Conservation (phyloP, 1,139 yeast genomes). For the Hansenula lynferdii region DNA sequence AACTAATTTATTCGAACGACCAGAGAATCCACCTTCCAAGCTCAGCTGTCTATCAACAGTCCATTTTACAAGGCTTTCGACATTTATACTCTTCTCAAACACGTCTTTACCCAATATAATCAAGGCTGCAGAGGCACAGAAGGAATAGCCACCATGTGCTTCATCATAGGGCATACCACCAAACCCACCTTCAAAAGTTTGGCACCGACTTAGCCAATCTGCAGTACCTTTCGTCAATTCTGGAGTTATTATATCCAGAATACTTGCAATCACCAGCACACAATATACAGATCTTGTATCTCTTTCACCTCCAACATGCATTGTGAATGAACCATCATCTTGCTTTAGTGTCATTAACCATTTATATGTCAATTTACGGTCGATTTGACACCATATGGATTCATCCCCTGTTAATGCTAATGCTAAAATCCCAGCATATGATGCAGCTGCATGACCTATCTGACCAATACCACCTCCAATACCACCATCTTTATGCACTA, state of each 20-base stretch:
- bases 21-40: conserved; percentile 82
- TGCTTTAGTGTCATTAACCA: conserved; percentile 69
- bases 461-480: conserved; percentile 85
- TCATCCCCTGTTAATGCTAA: conserved; percentile 50
- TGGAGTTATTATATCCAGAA: conserved; percentile 59
- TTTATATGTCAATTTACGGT: conserved; percentile 42
- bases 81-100: conserved; percentile 29
- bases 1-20: conserved; percentile 88
- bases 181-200: conserved; percentile 94
- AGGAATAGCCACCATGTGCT: conserved; percentile 97
- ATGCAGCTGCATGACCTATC: conserved; percentile 77
- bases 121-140: conserved; percentile 79
- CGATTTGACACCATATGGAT: conserved; percentile 36
- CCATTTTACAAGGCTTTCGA: conserved; percentile 56
- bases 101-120: conserved; percentile 28
- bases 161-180: conserved; percentile 78
- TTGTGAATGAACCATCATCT: conserved; percentile 66
- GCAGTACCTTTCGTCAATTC: conserved; percentile 51
- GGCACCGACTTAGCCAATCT: conserved; percentile 65
- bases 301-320: conserved; percentile 76
- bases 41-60: conserved; percentile 59
- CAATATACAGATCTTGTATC: conserved; percentile 90
- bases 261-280: conserved; percentile 67
- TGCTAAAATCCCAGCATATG: conserved; percentile 73
- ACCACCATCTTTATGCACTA: conserved; percentile 50